Conservation (phyloP, 169 alveolate species). For the Eimeria sp. region DNA sequence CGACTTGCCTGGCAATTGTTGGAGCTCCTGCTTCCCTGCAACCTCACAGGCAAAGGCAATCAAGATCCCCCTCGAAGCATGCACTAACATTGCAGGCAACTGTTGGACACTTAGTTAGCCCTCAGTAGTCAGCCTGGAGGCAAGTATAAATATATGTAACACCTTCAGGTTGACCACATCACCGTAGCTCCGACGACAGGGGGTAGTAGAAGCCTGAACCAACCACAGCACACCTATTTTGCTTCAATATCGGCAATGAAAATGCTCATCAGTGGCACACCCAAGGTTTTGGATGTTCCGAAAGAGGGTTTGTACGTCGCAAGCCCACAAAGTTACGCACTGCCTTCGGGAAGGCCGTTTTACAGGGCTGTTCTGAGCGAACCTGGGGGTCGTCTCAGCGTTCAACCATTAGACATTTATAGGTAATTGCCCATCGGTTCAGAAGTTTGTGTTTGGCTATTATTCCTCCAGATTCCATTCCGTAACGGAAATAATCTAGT, state of each 20-base stretch:
- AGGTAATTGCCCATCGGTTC: neutral
- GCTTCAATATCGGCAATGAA: neutral
- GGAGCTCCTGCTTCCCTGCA: neutral
- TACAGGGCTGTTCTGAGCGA: neutral
- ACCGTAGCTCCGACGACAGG: neutral
- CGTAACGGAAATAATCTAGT: neutral
- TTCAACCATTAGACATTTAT: neutral
- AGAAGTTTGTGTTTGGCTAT: neutral
- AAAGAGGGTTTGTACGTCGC: neutral
- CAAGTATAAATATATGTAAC: neutral
- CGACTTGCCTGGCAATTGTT: neutral
- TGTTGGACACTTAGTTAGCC: neutral
- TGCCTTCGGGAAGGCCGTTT: neutral
- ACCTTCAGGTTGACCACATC: neutral
- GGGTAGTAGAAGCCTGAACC: neutral
- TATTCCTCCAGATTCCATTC: neutral
- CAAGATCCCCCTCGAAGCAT: neutral
- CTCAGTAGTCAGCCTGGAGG: neutral
- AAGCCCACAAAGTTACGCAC: neutral
- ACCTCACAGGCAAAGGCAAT: neutral
- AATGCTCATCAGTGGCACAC: neutral
- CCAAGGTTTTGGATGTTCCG: neutral
- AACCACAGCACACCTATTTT: neutral
- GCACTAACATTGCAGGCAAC: neutral
- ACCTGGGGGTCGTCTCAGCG: neutral